These are phyloP conservation scores for Erigeron canadensis DNA, from an alignment of 129 eudicot species.

Conservation along the genomic window DNA sequence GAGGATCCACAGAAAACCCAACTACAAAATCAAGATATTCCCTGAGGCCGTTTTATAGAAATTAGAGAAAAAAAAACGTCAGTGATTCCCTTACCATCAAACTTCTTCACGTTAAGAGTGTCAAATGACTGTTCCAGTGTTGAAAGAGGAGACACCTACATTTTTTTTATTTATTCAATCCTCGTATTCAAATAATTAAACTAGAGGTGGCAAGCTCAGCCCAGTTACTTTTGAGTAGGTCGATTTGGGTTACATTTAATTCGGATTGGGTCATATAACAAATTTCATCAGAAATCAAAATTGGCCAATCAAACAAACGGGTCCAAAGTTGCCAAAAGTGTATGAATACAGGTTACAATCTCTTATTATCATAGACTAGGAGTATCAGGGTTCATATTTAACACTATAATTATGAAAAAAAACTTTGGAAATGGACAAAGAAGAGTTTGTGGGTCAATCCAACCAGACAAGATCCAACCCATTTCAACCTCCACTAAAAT, in stretches of 20 bases:
- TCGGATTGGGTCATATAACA: not conserved
- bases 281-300: not conserved
- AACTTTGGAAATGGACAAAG: not conserved
- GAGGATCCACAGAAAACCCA: slow-evolving; percentile 94
- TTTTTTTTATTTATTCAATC: slow-evolving; percentile 8
- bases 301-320: not conserved
- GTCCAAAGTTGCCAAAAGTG: slow-evolving; percentile 12
- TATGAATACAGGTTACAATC: no score
- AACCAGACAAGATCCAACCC: not conserved
- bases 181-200: not conserved
- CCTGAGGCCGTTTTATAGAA: slow-evolving; percentile 8
- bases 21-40: slow-evolving; percentile 31
- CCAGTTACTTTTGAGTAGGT: not conserved
- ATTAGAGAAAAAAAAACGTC: not conserved
- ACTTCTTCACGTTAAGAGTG: slow-evolving; percentile 76
- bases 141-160: slow-evolving; percentile 83
- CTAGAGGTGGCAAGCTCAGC: not conserved
- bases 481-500: slow-evolving; percentile 12
- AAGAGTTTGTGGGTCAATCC: not conserved
- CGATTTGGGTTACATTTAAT: not conserved
- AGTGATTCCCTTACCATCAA: slow-evolving; percentile 59
- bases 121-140: slow-evolving; percentile 90
- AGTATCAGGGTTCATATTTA: not conserved
- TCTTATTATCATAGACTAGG: no score
- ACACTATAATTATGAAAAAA: not conserved